phyloP scores from a whole-genome alignment of 192 early-diverging fungal genomes.

The Podila epicladia region DNA sequence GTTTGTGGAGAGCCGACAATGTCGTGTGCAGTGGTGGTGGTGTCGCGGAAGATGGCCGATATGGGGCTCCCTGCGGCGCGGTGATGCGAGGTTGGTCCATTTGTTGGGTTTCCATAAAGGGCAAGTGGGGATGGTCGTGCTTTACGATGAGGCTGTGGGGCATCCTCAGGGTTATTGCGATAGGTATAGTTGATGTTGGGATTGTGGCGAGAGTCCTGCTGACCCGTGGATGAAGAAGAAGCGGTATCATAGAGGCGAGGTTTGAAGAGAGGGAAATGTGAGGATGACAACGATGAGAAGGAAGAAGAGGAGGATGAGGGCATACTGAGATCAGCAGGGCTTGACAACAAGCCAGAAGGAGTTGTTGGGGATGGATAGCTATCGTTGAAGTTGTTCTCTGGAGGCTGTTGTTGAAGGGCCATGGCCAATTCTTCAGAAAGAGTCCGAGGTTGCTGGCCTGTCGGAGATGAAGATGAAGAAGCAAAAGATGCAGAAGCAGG shows the following conservation, averaged over 20 bases:
- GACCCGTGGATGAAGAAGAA: background rate
- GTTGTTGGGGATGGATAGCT: slow-evolving; percentile 23
- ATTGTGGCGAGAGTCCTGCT: background rate
- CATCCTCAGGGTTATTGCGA: slow-evolving; percentile 1
- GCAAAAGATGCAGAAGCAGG: slow-evolving; percentile 1
- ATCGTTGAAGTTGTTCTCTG: background rate
- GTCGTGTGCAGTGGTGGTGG: slow-evolving; percentile 14
- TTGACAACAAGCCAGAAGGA: slow-evolving; percentile 19
- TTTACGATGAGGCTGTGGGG: background rate
- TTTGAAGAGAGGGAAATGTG: slow-evolving; percentile 44
- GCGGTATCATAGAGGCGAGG: slow-evolving; percentile 7
- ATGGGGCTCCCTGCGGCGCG: slow-evolving; percentile 17
- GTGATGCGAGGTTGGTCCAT: background rate
- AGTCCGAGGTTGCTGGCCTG: slow-evolving; percentile 15
- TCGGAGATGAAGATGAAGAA: slow-evolving; percentile 4
- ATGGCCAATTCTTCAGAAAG: slow-evolving; percentile 44
- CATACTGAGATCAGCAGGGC: slow-evolving; percentile 33
- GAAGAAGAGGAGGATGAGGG: slow-evolving; percentile 26
- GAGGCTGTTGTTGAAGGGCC: slow-evolving; percentile 16
- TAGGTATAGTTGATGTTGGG: background rate
- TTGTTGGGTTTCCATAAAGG: slow-evolving; percentile 2
- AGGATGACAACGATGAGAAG: background rate
- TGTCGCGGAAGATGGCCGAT: slow-evolving; percentile 15
- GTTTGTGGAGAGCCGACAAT: slow-evolving; percentile 20
- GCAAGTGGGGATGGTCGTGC: slow-evolving; percentile 28